Evolutionary conservation across 257 asterid genomes (phyloP), one percentile per base, ranked within the genome.

Genomic region (Gynochthodes officinalis): DNA sequence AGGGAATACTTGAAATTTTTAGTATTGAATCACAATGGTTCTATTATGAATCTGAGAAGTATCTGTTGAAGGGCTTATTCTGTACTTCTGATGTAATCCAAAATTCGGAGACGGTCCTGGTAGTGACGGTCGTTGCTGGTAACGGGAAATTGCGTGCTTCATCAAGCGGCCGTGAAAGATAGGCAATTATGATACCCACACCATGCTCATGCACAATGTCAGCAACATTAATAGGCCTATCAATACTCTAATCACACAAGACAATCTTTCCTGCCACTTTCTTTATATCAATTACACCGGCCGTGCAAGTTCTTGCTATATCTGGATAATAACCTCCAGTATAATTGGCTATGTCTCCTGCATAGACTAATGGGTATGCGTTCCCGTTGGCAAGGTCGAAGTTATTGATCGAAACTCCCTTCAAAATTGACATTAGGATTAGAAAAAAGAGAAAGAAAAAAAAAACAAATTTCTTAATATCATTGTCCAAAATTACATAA

Each of bases 181-280:
- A 28, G 54, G 28, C 54, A 21, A 50, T 28, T 32, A 73, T 52
- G 46, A 42, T 12, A 42, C 77, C 77, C 44, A 53, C 52, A 10
- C 64, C 77, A 40, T 21, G 19, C 8, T 53, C 64, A 4, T 46
- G n/a, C 28, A 50, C 0, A 48, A 63, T 7, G n/a, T n/a, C n/a
- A n/a, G n/a, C n/a, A n/a, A n/a, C n/a, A n/a, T n/a, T n/a, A n/a
- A n/a, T n/a, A n/a, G n/a, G n/a, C 35, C 63, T 37, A 25, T 27
- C 21, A 33, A n/a, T n/a, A 28, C 1, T 9, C 71, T 40, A 23
- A 49, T 48, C 48, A 1, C 71, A 73, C 40, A 73, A 52, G 54
- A 73, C 64, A 15, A 73, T 73, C 72, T 73, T 73, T 40, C 66
- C 66, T 19, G 55, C 39, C 11, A 64, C 32, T 73, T 73, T 73